Evolutionary conservation across 345 rosid species (phyloP).

Genomic region (Cardiospermum halicacabum): DNA sequence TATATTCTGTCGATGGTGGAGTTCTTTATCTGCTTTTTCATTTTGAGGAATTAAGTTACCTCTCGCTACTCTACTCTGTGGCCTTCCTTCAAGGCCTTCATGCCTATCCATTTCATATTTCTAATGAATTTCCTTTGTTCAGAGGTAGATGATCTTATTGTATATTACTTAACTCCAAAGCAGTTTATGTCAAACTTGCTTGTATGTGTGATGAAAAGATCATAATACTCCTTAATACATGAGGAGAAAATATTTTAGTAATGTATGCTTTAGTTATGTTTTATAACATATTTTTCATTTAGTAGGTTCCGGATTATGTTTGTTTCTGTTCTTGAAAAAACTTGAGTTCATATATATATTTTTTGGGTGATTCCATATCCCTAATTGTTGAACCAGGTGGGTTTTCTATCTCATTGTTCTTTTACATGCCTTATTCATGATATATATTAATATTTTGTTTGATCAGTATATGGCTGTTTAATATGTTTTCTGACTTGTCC

Average conservation of each 20-base stretch:
- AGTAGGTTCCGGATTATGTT: no score
- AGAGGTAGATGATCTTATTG: slow-evolving; percentile 6
- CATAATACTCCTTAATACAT: neutral
- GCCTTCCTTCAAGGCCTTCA: neutral
- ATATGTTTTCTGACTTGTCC: neutral
- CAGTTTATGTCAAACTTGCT: neutral
- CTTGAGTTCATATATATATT: neutral
- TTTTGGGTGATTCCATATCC: neutral
- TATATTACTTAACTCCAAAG: neutral
- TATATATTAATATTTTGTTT: neutral
- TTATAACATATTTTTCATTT: no score
- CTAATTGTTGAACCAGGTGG: neutral
- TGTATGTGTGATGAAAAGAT: slow-evolving; percentile 3
- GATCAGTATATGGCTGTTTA: neutral
- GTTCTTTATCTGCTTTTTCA: neutral
- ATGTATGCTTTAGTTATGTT: neutral
- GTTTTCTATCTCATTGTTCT: neutral
- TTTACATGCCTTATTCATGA: neutral
- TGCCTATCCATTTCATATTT: neutral
- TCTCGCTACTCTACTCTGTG: neutral
- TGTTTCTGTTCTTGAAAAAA: neutral
- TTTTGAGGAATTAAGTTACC: slow-evolving; percentile 3
- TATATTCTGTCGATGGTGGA: slow-evolving; percentile 7
- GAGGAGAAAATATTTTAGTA: neutral
- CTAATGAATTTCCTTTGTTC: neutral